Evolutionary conservation across 768 basidiomycete genomes (phyloP).

Genomic region (Collybiopsis confluens): DNA sequence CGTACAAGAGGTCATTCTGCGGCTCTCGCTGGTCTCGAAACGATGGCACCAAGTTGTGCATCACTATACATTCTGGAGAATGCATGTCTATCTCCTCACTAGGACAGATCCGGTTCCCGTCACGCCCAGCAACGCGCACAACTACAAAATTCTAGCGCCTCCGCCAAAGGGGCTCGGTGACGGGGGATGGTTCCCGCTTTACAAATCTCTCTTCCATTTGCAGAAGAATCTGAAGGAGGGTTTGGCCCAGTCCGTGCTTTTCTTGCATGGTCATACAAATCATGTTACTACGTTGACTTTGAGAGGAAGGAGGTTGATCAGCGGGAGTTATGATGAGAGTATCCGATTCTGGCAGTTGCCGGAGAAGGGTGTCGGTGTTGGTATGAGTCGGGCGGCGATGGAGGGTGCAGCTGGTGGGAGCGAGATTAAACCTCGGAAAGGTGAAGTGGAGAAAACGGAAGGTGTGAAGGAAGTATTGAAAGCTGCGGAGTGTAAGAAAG

Average conservation of each 20-base stretch:
- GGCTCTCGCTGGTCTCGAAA: slow-evolving; percentile 33
- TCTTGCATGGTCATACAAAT: slow-evolving; percentile 81
- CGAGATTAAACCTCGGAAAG: slow-evolving; percentile 27
- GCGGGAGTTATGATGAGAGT: slow-evolving; percentile 88
- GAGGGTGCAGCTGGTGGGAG: background rate
- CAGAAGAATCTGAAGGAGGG: slow-evolving; percentile 80
- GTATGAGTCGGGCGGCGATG: slow-evolving; percentile 14
- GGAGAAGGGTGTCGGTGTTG: slow-evolving; percentile 13
- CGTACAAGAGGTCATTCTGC: slow-evolving; percentile 46
- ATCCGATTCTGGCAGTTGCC: slow-evolving; percentile 88
- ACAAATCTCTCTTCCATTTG: slow-evolving; percentile 77
- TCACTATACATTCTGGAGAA: slow-evolving; percentile 72
- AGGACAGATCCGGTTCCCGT: slow-evolving; percentile 66
- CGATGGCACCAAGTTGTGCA: slow-evolving; percentile 42
- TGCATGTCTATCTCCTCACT: slow-evolving; percentile 71
- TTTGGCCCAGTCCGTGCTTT: slow-evolving; percentile 69
- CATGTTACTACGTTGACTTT: slow-evolving; percentile 83
- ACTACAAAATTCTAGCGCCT: background rate
- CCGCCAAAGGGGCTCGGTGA: background rate
- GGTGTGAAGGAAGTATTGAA: slow-evolving; percentile 17
- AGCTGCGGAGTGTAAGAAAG: slow-evolving; percentile 64
- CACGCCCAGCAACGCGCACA: slow-evolving; percentile 35
- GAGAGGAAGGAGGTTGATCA: slow-evolving; percentile 77
- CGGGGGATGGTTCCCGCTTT: slow-evolving; percentile 49
- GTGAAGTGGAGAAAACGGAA: slow-evolving; percentile 28